Base-by-base conservation (phyloP, 495 filamentous ascomycete species). In the Penicillium odoratum region DNA sequence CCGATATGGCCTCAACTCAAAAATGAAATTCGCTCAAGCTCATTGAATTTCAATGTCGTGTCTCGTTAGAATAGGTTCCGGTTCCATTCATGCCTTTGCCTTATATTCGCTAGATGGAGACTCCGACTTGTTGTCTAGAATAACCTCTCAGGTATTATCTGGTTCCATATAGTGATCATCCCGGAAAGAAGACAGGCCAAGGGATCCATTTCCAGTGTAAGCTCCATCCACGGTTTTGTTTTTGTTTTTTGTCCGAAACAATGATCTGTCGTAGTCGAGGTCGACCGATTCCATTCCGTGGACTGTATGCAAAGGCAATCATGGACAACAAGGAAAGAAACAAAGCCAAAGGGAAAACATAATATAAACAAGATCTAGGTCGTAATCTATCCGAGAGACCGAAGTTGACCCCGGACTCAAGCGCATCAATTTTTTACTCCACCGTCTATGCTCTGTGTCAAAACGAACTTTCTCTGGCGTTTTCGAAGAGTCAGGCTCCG, bases 241-340 rank as follows among this genome's bases (percentile, higher is more conserved):
- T 21, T 21, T 21, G 21, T 21, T 21, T 1, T 21, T 21, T 21
- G 21, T 40, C 38, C 16, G 38, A 40, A 40, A 40, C 38, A 26
- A n/a, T 53, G 5, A 31, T 53, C 51, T 53, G 51, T 44, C 51
- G 51, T 44, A 53, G 36, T 44, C 50, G 38, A 42, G 13, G 18
- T 38, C 33, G 33, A 44, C 38, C 30, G 8, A 40, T 52, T 34
- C 31, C 38, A 53, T 53, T 53, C 21, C 26, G 30, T 8, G 38
- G 43, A 21, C 43, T 28, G 11, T 53, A 53, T 16, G 34, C 43
- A 53, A 43, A 42, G 51, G 7, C 10, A 16, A 16, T 16, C 21
- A 21, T 21, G 21, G 21, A 21, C 21, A 21, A 21, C 21, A 21
- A 21, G 21, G 21, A 21, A 16, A 16, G 3, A 3, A 40, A 15